Percentiles rank a stretch among this genome's conserved stretches.
Evolutionary conservation across 495 filamentous ascomycete genomes (phyloP).

Genomic region (Penicillium mononematosum): DNA sequence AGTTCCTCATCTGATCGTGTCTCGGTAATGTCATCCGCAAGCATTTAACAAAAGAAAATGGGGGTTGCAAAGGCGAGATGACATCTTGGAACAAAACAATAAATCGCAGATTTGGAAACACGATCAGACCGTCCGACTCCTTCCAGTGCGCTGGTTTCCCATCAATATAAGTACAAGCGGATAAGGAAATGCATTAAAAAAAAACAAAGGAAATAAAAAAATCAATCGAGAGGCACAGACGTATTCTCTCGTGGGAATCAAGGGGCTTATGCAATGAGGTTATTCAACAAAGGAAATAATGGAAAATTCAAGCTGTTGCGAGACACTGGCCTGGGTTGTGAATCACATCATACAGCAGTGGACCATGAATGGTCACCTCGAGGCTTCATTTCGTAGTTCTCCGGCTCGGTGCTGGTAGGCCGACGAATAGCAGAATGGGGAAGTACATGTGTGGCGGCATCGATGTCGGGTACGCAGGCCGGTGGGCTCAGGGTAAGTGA

Average conservation of each 20-base stretch:
- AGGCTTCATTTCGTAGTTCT: conserved; percentile 63
- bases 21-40: conserved; percentile 33
- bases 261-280: conserved; percentile 20
- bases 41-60: conserved; percentile 24
- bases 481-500: conserved; percentile 67
- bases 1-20: conserved; percentile 34
- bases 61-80: conserved; percentile 11
- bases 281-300: conserved; percentile 25
- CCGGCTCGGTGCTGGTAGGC: conserved; percentile 68
- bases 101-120: conserved; percentile 13
- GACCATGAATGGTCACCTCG: conserved; percentile 43
- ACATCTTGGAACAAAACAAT: conserved; percentile 20
- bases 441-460: conserved; percentile 67
- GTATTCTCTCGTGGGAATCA: conserved; percentile 29
- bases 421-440: conserved; percentile 61
- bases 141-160: conserved; percentile 31
- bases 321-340: conserved; percentile 3
- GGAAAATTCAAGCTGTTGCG: conserved; percentile 12
- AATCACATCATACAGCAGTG: conserved; percentile 37
- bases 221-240: conserved; percentile 15
- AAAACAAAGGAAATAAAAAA: conserved; percentile 20
- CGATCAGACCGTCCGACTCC: conserved; percentile 38
- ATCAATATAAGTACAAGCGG: conserved; percentile 30
- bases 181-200: conserved; percentile 24
- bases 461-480: conserved; percentile 52